Conservation (phyloP, 495 filamentous ascomycete genomes). For the Annulohypoxylon bovei region DNA sequence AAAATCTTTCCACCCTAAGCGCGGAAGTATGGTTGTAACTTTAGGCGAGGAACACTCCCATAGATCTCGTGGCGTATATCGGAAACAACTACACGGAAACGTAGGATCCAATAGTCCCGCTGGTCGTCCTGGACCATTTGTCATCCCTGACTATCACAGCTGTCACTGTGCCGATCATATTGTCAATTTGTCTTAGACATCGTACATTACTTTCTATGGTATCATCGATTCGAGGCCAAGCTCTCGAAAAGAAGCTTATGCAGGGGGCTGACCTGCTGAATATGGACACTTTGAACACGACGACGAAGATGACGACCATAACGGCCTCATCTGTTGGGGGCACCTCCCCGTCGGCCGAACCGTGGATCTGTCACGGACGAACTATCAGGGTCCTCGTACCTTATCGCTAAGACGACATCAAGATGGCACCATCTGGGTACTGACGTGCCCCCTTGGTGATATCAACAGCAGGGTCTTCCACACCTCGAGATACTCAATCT, state of each 20-base stretch:
- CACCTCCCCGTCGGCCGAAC: constrained; percentile 10
- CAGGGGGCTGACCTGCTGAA: constrained; percentile 31
- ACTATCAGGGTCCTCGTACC: constrained; percentile 33
- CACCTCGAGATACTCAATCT: constrained; percentile 25
- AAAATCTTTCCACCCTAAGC: constrained; percentile 49
- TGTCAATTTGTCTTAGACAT: constrained; percentile 43
- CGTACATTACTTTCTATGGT: constrained; percentile 17
- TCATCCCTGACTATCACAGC: constrained; percentile 41
- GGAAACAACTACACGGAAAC: constrained; percentile 39
- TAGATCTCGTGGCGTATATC: constrained; percentile 38
- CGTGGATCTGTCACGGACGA: constrained; percentile 19
- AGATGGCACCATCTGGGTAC: not conserved
- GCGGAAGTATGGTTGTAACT: constrained; percentile 42
- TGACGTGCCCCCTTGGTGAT: constrained; percentile 27
- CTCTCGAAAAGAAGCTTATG: constrained; percentile 26
- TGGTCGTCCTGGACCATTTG: constrained; percentile 32
- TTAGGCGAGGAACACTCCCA: constrained; percentile 42
- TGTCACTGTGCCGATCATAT: constrained; percentile 36
- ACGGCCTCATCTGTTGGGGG: constrained; percentile 16
- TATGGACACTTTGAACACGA: constrained; percentile 24
- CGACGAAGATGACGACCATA: not conserved
- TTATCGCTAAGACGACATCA: constrained; percentile 24
- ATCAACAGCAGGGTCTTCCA: not conserved
- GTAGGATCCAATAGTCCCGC: constrained; percentile 38
- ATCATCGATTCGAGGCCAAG: constrained; percentile 27